These are phyloP conservation scores for Aspergillus conjunctus DNA, from an alignment of 495 filamentous ascomycete species.

Conservation along the genomic window DNA sequence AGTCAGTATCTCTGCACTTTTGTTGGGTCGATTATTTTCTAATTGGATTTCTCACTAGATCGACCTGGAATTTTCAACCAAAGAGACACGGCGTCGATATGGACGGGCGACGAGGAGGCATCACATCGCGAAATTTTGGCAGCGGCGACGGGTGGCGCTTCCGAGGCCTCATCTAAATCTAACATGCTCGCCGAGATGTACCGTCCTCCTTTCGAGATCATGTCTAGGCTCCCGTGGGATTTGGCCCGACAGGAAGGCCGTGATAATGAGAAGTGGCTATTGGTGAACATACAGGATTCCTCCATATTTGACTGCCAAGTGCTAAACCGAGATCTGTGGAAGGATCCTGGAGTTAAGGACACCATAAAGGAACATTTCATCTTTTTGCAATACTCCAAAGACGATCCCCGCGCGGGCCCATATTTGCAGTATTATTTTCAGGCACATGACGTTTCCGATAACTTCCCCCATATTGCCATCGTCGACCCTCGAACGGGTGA, in stretches of 20 bases:
- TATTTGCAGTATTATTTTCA: conserved; percentile 93
- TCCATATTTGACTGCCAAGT: conserved; percentile 90
- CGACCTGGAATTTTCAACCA: conserved; percentile 86
- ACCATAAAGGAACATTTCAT: conserved; percentile 90
- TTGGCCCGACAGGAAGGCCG: conserved; percentile 80
- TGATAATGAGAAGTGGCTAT: conserved; percentile 85
- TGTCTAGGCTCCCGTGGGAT: conserved; percentile 74
- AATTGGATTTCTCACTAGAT: conserved; percentile 35
- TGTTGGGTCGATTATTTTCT: conserved; percentile 4
- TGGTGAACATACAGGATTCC: conserved; percentile 93
- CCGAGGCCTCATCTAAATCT: conserved; percentile 67
- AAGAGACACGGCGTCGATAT: conserved; percentile 66
- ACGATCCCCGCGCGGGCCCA: conserved; percentile 69
- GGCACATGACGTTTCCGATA: conserved; percentile 67
- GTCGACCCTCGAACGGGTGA: conserved; percentile 95
- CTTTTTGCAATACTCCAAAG: conserved; percentile 88
- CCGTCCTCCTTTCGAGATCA: conserved; percentile 86
- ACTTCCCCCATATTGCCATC: conserved; percentile 93
- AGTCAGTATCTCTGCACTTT: conserved; percentile 38
- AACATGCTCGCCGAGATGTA: conserved; percentile 85
- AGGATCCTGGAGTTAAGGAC: conserved; percentile 71
- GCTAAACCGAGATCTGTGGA: conserved; percentile 95
- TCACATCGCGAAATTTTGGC: conserved; percentile 56
- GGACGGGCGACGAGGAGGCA: conserved; percentile 61
- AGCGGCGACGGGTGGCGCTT: conserved; percentile 71